Base-by-base conservation (phyloP, 1,284 basidiomycete species). In the Rhodotorula sp. region DNA sequence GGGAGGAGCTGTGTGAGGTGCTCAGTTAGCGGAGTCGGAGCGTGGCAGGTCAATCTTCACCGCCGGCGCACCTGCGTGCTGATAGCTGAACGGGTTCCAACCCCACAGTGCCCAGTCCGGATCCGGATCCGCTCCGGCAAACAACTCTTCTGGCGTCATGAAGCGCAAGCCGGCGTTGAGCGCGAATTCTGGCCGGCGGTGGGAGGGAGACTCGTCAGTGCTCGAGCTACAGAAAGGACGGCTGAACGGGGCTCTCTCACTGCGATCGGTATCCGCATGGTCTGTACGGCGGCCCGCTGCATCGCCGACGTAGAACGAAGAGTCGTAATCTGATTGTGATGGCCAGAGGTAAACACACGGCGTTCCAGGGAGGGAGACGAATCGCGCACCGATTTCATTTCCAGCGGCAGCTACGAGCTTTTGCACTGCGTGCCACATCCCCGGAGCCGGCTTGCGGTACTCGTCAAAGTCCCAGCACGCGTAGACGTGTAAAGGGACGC, bases 271-370 rank as follows among this genome's bases (percentile, higher is more conserved):
- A 45, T 71, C 69, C 12, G 62, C 62, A 26, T 71, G 69, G 26
- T 71, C 69, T 18, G 80, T 28, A 18, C 83, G 80, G 56, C 93
- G 86, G 15, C 93, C 93, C 14, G 93, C 94, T 2, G 93, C 93
- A 78, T 97, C 94, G 6, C 94, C 94, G 3, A 97, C 89, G 77
- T 89, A 95, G 76, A 91, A 90, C 0, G 90, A 89, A 0, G 82
- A 66, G 0, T 79, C 72, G 75, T 87, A 85, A 80, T 95, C 92
- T 93, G 50, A 23, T 1, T 31, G 21, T 8, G n/a, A 23, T 5
- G n/a, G 16, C 14, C 4, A 19, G 31, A 18, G 19, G n/a, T 48
- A 1, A 23, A 38, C n/a, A 5, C 10, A 10, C 31, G 5, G 7
- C 2, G 1, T 2, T 38, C 50, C 21, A 5, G 26, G 8, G 45